Evolutionary conservation across 805 yeast species (phyloP).

Genomic region (Wickerhamiella spandovensis): DNA sequence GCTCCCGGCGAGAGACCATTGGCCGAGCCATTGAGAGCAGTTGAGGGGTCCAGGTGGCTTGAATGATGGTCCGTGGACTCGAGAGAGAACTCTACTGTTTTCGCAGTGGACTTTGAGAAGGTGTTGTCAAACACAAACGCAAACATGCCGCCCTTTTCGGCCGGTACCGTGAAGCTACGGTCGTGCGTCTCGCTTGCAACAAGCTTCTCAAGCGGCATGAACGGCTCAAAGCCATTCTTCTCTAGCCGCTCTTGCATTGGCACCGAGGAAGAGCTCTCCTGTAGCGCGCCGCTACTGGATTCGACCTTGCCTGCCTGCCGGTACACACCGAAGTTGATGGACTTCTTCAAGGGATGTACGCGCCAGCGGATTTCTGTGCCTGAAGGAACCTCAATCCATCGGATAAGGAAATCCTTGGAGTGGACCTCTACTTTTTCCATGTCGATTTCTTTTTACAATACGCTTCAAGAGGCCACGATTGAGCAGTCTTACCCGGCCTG

Average conservation of each 20-base stretch:
- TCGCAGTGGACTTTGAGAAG: slow-evolving; percentile 71
- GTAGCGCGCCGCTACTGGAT: background rate
- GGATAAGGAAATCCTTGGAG: slow-evolving; percentile 74
- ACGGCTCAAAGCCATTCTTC: slow-evolving; percentile 36
- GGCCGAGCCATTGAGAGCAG: background rate
- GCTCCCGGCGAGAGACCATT: background rate
- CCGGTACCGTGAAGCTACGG: slow-evolving; percentile 44
- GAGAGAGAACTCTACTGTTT: slow-evolving; percentile 53
- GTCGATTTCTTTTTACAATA: background rate
- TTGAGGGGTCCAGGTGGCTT: background rate
- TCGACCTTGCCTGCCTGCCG: slow-evolving; percentile 10
- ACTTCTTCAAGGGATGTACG: slow-evolving; percentile 60
- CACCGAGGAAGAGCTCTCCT: slow-evolving; percentile 4
- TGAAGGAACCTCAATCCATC: slow-evolving; percentile 76
- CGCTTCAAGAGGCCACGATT: background rate
- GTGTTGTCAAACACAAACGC: slow-evolving; percentile 91
- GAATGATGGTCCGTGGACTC: background rate
- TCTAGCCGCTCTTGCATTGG: slow-evolving; percentile 37
- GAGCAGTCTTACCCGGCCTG: background rate
- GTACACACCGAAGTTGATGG: slow-evolving; percentile 31
- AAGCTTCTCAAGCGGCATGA: slow-evolving; percentile 44
- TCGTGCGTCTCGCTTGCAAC: slow-evolving; percentile 46
- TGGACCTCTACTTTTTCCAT: slow-evolving; percentile 91
- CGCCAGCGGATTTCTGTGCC: slow-evolving; percentile 62
- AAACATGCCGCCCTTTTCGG: slow-evolving; percentile 45